Evolutionary conservation across 1,284 basidiomycete species (phyloP), one percentile per base, ranked within the genome.

Genomic region (Crepidotus sp.): DNA sequence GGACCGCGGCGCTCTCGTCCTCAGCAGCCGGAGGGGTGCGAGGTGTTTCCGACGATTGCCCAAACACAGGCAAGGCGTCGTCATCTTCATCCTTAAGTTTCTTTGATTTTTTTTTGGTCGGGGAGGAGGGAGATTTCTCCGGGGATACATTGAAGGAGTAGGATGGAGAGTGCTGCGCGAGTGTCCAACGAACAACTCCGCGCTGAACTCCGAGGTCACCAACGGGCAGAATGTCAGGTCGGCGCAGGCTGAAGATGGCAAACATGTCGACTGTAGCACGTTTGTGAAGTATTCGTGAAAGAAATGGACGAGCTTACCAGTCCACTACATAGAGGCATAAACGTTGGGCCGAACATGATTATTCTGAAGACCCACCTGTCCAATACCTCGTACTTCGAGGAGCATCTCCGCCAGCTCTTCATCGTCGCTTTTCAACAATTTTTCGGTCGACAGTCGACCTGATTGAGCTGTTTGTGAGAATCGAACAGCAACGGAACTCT

Each of bases 141-240:
- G 79, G 74, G 11, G 73, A 74, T 32, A 79, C 60, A n/a, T 61
- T 64, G 53, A 75, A 67, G 1, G 60, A 56, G 55, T 79, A 62
- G 22, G 65, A 55, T 9, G 74, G 65, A 17, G 72, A 74, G 59
- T 88, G 80, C 15, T 77, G 70, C 2, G 82, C 70, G 26, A 88
- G 64, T 49, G 81, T 74, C 86, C 86, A 92, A 30, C 79, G 71
- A 35, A 85, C 61, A 3, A 92, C 55, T 13, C 88, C 87, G 35
- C 85, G 78, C 57, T 90, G 87, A 1, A 88, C 78, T 10, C 88
- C 88, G 11, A 92, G 69, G 55, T 92, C 89, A 15, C 81, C 80
- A 38, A 85, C 78, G 30, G 87, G 85, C 2, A 92, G 69, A 37
- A 93, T 83, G 60, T 94, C 79, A 0, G 84, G 84, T 6, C 89